Base-by-base conservation (phyloP, 192 early-diverging fungal genomes). In the Ambispora gerdemannii region DNA sequence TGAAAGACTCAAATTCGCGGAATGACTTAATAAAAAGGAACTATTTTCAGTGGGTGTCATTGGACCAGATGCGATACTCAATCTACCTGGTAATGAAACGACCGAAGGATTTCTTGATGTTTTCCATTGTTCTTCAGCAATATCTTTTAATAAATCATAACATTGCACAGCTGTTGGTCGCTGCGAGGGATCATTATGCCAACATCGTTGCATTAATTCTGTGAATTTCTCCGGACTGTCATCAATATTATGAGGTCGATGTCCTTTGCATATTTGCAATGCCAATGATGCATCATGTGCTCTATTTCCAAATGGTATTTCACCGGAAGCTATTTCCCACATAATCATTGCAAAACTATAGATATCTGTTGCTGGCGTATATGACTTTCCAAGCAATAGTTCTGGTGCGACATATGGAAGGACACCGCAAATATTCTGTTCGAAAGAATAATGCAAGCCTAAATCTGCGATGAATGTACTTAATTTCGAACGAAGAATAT, bases 311-410 rank as follows among this genome's bases (percentile, higher is more conserved):
- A 35, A 63, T 7, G 61, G 61, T 2, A n/a, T n/a, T 63, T 38
- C 61, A n/a, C 61, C 35, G 17, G 61, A 63, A 24, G 61, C 31
- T 3, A 63, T 4, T 35, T 35, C 35, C 61, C 61, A 63, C 61
- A 63, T 63, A 34, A 38, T 32, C 10, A 63, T 47, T 22, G 31
- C 32, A 43, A 63, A 43, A 24, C 35, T 63, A 43, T 63, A 63
- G 25, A 63, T 63, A 25, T 63, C 61, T 4, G 34, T 17, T 3
- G 27, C 8, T 15, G 15, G 15, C 31, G 58, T 32, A 30, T 32
- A 60, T 10, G 28, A n/a, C 10, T 60, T 32, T 30, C 58, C 58
- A 25, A 22, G 6, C 31, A 60, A 33, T 35, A 60, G 7, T 60
- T 60, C 58, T 10, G 58, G 58, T 20, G 58, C 30, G 3, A 60